These are phyloP conservation scores for Cladosporium cucumerinum DNA, from an alignment of 2,329 filamentous ascomycete genomes.

Conservation along the genomic window DNA sequence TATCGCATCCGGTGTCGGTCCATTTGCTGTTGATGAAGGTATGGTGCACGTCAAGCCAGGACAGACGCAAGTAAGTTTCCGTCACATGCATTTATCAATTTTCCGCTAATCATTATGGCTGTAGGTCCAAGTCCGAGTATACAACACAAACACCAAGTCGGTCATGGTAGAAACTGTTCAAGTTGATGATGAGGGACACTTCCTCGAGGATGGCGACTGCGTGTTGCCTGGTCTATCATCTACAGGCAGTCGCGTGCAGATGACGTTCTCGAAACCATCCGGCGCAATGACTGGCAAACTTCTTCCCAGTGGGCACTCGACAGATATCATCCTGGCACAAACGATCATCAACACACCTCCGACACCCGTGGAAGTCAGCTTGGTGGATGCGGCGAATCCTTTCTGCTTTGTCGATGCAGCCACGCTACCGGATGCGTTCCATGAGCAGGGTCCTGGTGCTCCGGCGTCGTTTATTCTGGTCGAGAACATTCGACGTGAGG, in stretches of 20 bases:
- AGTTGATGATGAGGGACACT: constrained; percentile 25
- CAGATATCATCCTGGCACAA: constrained; percentile 21
- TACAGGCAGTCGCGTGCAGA: constrained; percentile 20
- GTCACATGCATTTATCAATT: not conserved
- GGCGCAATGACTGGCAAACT: constrained; percentile 25
- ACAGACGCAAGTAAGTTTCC: not conserved
- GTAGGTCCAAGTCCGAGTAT: constrained; percentile 24
- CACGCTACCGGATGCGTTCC: constrained; percentile 17
- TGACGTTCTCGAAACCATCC: constrained; percentile 22
- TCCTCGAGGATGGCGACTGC: constrained; percentile 26
- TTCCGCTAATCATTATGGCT: not conserved
- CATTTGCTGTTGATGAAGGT: constrained; percentile 27
- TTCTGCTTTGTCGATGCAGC: constrained; percentile 22
- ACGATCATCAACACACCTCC: constrained; percentile 19
- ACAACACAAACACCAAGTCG: constrained; percentile 27
- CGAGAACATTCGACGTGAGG: constrained; percentile 22
- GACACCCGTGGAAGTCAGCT: constrained; percentile 20
- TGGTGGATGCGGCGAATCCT: constrained; percentile 26
- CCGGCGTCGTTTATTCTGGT: constrained; percentile 21
- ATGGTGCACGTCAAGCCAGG: constrained; percentile 22
- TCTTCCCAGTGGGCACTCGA: constrained; percentile 20
- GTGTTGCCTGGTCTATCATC: constrained; percentile 20
- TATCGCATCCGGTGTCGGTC: constrained; percentile 26
- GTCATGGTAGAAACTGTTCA: constrained; percentile 25
- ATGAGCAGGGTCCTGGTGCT: constrained; percentile 12